Conservation (phyloP, 2,329 filamentous ascomycete genomes). For the Mycosphaerella arachidis region DNA sequence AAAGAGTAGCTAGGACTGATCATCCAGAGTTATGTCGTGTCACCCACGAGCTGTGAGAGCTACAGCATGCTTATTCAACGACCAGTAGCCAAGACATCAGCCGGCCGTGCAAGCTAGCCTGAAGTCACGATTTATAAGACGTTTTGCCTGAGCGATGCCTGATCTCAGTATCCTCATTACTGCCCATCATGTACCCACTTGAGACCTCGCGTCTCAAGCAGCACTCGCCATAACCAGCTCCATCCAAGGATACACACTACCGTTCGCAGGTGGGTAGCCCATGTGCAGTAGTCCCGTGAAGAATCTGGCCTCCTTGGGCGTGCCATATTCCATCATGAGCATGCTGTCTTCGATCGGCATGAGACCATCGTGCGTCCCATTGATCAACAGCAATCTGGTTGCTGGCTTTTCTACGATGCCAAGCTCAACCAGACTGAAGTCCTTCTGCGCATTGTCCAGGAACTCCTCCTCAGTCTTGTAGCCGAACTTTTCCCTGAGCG, state of each 20-base stretch:
- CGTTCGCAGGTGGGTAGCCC: constrained; percentile 61
- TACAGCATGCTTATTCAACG: too few species aligned
- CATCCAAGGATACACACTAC: constrained; percentile 58
- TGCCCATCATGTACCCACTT: too few species aligned
- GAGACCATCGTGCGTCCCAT: constrained; percentile 60
- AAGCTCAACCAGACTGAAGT: constrained; percentile 59
- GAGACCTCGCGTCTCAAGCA: not conserved
- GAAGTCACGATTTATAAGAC: too few species aligned
- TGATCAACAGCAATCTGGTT: constrained; percentile 54
- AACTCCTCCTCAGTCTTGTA: constrained; percentile 55
- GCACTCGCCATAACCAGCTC: constrained; percentile 47
- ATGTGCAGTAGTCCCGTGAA: constrained; percentile 60
- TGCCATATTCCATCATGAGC: constrained; percentile 60
- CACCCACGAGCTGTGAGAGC: too few species aligned
- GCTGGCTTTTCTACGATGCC: constrained; percentile 55
- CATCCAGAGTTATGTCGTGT: too few species aligned
- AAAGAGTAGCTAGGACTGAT: too few species aligned
- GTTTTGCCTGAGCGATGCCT: too few species aligned
- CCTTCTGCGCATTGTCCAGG: constrained; percentile 51
- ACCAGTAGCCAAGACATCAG: too few species aligned
- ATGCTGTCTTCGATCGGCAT: constrained; percentile 66
- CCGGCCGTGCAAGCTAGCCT: too few species aligned
- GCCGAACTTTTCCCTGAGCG: constrained; percentile 59
- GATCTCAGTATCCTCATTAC: too few species aligned
- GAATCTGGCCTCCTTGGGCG: constrained; percentile 62